Base-by-base conservation (phyloP, 306 rosid species). In the Quercus dentata region DNA sequence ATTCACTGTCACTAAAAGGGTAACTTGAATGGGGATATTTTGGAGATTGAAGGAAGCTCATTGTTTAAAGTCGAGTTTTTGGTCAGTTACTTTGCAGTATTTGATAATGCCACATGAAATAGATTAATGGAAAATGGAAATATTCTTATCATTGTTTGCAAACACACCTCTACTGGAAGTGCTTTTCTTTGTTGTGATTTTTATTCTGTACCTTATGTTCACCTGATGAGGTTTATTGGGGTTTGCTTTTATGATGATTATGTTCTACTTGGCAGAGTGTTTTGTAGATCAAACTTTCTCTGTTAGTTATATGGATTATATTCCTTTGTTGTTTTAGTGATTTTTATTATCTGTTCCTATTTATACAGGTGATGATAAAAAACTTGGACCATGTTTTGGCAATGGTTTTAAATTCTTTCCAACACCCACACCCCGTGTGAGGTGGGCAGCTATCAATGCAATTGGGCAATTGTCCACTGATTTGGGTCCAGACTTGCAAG, bases 371-470 rank as follows among this genome's bases (percentile, higher is more conserved):
- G 33, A 96, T 96, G 99, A 67, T 89, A 23, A 96, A 96, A 83
- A 96, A 56, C 76, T 86, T 96, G 91, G 99, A 96, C 81, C 99
- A 91, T 84, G 98, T 96, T 75, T 96, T 96, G 83, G 97, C 98
- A 67, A 96, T 96, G 99, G 97, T 96, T 33, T 81, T 96, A 86
- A 96, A 84, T 81, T 91, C 98, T 31, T 96, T 96, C 77, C 96
- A 91, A 38, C 97, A 96, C 81, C 98, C 94, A 71, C 97, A 96
- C 41, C 97, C 58, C 98, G 98, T 77, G 99, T 96, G 62, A 93
- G 99, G 83, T 96, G 99, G 99, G 98, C 99, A 17, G 99, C 99
- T 31, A 96, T 96, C 69, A 93, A 96, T 90, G 98, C 98, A 38
- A 93, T 93, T 27, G 99, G 99, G 71, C 99, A 96, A 76, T 77